Base-by-base conservation (phyloP, 306 rosid species). In the Prunus armeniaca region DNA sequence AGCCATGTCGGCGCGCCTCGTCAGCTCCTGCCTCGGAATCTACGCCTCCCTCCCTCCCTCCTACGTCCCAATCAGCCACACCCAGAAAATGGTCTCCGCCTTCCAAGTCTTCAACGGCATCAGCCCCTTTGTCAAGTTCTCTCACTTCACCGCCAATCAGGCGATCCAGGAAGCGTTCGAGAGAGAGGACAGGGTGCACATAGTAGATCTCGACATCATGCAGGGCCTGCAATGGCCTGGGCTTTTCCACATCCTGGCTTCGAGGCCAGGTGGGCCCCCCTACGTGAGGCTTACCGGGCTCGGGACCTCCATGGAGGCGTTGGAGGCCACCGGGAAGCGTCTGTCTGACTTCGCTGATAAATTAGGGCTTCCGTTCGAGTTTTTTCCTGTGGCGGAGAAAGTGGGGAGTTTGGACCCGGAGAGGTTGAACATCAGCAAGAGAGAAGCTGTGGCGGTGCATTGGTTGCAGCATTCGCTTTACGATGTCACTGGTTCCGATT, bases 161-260 rank as follows among this genome's bases (percentile, higher is more conserved):
- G 99, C 99, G 0, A 95, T 95, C 7, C 97, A 95, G 76, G 99
- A 95, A 82, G 99, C 99, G 0, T 95, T 95, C 15, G 99, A 95
- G 32, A 83, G 99, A 47, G 97, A 95, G 66, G 93, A 91, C 50
- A 78, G 97, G 47, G 99, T 95, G 24, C 99, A 95, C 63, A 92
- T 95, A 45, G 85, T 95, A 71, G 99, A 95, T 84, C 96, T 95
- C 1, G 99, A 95, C 34, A 92, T 95, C 72, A 95, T 95, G 99
- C 99, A 95, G 63, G 99, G 99, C 6, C 80, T 95, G 54, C 99
- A 95, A 45, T 95, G 99, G 99, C 99, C 99, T 11, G 99, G 97
- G 3, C 86, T 95, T 18, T 95, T 95, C 69, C 97, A 95, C 80
- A 92, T 95, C 28, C 78, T 95, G 18, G 97, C 99, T 54, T 92